A percentile compares a stretch with the other conserved stretches of the same genome.
phyloP scores from a whole-genome alignment of 2,329 filamentous ascomycete species.

The Elsinoe australis region DNA sequence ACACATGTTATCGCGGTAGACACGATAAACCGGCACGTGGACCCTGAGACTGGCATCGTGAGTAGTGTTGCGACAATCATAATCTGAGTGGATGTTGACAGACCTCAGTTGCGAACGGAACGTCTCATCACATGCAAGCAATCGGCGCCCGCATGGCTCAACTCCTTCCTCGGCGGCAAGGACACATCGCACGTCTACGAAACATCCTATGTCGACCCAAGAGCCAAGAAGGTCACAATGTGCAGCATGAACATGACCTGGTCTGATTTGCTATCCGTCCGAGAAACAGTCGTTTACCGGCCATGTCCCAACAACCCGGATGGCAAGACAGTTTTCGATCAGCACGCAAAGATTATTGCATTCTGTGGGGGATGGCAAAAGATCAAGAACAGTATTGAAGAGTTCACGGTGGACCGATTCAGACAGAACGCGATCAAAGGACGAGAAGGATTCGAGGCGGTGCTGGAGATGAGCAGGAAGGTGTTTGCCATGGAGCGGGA shows the following conservation, averaged over 20 bases:
- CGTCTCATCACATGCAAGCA: slow-evolving; percentile 58
- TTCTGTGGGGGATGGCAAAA: slow-evolving; percentile 95
- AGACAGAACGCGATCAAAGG: slow-evolving; percentile 85
- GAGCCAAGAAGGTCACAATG: slow-evolving; percentile 83
- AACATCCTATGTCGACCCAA: slow-evolving; percentile 86
- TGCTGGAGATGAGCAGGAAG: slow-evolving; percentile 84
- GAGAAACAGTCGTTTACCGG: slow-evolving; percentile 84
- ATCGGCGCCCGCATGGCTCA: slow-evolving; percentile 71
- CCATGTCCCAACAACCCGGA: slow-evolving; percentile 44
- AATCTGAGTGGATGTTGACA: slow-evolving; percentile 18
- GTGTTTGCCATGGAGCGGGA: slow-evolving; percentile 87
- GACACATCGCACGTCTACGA: slow-evolving; percentile 89
- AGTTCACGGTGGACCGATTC: slow-evolving; percentile 80
- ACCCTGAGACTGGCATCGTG: slow-evolving; percentile 59
- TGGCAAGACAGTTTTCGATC: slow-evolving; percentile 69
- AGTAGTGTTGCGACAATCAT: slow-evolving; percentile 31
- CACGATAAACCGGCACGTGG: slow-evolving; percentile 67
- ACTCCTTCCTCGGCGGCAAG: slow-evolving; percentile 66
- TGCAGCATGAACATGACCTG: slow-evolving; percentile 91
- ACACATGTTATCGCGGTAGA: slow-evolving; percentile 94
- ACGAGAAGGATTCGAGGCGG: slow-evolving; percentile 88
- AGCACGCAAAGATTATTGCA: slow-evolving; percentile 87
- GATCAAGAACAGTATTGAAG: slow-evolving; percentile 93
- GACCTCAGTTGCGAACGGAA: slow-evolving; percentile 57
- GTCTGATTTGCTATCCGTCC: slow-evolving; percentile 81